Evolutionary conservation across 139 green algal species (phyloP).

Genomic region (Chlorella vulgaris): DNA sequence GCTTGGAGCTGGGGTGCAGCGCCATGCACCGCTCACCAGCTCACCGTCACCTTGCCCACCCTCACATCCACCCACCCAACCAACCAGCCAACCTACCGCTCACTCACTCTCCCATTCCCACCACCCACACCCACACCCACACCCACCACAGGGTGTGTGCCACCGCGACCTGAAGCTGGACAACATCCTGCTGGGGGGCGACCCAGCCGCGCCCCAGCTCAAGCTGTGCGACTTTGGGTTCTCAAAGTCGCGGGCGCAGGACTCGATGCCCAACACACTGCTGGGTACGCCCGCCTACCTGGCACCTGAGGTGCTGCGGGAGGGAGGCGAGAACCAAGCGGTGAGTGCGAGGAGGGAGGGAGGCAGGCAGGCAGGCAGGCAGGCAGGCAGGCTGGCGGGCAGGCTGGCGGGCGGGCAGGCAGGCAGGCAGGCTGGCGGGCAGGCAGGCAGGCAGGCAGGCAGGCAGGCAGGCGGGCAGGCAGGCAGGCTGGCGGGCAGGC

Average conservation of each 20-base stretch:
- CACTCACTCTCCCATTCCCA: neutral
- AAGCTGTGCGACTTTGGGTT: conserved; percentile 99
- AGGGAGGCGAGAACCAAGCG: conserved; percentile 59
- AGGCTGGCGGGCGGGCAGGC: too few relatives aligned
- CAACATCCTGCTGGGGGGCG: conserved; percentile 92
- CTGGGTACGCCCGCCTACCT: conserved; percentile 99
- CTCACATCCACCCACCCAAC: too few relatives aligned
- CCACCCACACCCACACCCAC: too few relatives aligned
- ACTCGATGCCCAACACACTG: conserved; percentile 95
- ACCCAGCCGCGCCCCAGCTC: conserved; percentile 71
- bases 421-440: too few relatives aligned
- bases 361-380: neutral
- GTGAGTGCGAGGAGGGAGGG: neutral
- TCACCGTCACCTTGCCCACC: too few relatives aligned
- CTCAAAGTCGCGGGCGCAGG: conserved; percentile 69
- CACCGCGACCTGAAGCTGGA: conserved; percentile 98
- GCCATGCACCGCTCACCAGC: too few relatives aligned
- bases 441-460: too few relatives aligned
- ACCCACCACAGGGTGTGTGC: conserved; percentile 93
- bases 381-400: neutral
- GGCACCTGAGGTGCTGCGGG: conserved; percentile 89
- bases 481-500: too few relatives aligned
- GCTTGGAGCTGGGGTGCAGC: too few relatives aligned
- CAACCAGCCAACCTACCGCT: too few relatives aligned
- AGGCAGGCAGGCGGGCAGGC: too few relatives aligned